phyloP scores from a whole-genome alignment of 306 rosid species.

The Cucurbita ficifolia region DNA sequence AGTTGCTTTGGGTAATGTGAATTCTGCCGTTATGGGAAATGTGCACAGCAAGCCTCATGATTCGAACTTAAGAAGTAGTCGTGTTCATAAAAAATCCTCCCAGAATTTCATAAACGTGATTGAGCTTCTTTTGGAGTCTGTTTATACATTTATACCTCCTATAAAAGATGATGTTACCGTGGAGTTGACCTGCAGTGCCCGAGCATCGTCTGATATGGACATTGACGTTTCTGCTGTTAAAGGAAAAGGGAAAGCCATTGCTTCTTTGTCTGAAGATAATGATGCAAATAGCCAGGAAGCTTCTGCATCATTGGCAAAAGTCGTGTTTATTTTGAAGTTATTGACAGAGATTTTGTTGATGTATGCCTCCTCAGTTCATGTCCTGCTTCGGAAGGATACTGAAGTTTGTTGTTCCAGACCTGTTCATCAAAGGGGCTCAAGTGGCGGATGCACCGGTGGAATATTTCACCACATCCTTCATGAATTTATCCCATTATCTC shows the following conservation, averaged over 20 bases:
- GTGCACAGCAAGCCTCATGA: constrained; percentile 49
- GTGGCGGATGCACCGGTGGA: constrained; percentile 43
- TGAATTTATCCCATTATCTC: constrained; percentile 52
- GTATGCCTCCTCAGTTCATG: constrained; percentile 81
- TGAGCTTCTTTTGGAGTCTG: constrained; percentile 77
- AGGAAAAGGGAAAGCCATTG: constrained; percentile 91
- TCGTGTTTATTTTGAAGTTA: constrained; percentile 77
- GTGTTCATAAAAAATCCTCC: constrained; percentile 47
- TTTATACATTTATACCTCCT: constrained; percentile 52
- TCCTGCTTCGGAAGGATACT: constrained; percentile 77
- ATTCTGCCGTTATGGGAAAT: constrained; percentile 36
- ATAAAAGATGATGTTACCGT: constrained; percentile 36
- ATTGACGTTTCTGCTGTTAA: constrained; percentile 59
- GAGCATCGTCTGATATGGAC: constrained; percentile 65
- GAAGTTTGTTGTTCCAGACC: constrained; percentile 53
- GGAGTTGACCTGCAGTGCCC: constrained; percentile 26
- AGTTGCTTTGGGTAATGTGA: constrained; percentile 35
- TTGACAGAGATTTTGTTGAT: constrained; percentile 65
- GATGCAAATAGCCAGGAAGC: constrained; percentile 45
- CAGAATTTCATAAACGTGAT: constrained; percentile 74
- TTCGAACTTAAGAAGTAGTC: constrained; percentile 42
- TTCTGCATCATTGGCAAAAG: constrained; percentile 80
- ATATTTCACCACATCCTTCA: constrained; percentile 73
- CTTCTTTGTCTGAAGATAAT: constrained; percentile 34
- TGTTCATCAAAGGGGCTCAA: constrained; percentile 33